These are phyloP conservation scores for Trametes gibbosa DNA, from an alignment of 768 basidiomycete species.

Conservation along the genomic window DNA sequence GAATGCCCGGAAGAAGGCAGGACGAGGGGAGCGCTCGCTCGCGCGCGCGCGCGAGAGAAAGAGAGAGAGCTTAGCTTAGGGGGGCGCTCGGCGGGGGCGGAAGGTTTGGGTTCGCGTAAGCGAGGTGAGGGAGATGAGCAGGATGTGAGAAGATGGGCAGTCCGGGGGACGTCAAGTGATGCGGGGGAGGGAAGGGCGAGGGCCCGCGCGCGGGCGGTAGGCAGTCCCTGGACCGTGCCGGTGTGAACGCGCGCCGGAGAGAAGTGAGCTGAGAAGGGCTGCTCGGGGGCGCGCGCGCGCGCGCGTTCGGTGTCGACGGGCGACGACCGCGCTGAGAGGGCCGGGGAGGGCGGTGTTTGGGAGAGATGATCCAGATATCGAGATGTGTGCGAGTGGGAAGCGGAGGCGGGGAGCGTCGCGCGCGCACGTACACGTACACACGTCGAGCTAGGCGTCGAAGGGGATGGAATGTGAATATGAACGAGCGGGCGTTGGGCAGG, in stretches of 20 bases:
- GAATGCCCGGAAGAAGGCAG: no score
- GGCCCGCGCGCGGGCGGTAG: not conserved
- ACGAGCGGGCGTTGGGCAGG: not conserved
- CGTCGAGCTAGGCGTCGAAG: not conserved
- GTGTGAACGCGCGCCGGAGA: constrained; percentile 1
- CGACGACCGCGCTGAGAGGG: no score
- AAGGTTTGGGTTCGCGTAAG: constrained; percentile 11
- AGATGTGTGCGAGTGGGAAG: no score
- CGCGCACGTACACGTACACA: no score
- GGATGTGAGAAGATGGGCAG: constrained; percentile 4
- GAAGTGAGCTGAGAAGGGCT: no score
- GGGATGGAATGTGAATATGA: not conserved
- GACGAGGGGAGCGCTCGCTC: no score
- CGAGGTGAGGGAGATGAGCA: not conserved
- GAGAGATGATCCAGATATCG: no score
- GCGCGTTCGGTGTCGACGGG: no score
- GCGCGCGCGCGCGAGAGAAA: no score
- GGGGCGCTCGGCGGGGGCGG: not conserved
- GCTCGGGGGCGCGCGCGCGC: not conserved
- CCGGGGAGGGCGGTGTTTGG: no score
- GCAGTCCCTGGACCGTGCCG: constrained; percentile 18
- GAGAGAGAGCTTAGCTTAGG: no score
- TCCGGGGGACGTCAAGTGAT: constrained; percentile 20
- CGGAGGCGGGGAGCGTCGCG: no score
- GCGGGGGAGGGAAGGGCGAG: constrained; percentile 22